phyloP scores from a whole-genome alignment of 805 yeast species.

The Ogataea trehalophila region DNA sequence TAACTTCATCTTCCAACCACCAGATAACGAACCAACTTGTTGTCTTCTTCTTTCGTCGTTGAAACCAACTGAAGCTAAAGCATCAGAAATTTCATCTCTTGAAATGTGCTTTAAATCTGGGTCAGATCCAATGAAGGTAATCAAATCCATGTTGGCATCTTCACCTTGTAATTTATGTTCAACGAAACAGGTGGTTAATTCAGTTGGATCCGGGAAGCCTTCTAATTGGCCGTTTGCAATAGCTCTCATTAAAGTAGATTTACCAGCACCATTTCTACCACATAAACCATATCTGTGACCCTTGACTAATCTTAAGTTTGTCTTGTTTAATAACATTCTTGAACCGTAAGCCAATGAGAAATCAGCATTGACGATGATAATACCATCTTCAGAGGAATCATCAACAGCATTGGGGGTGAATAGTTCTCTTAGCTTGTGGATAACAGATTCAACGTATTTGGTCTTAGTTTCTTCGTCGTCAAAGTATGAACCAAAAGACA shows the following conservation, averaged over 20 bases:
- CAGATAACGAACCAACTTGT: conserved; percentile 90
- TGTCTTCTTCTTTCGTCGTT: conserved; percentile 86
- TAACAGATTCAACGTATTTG: conserved; percentile 39
- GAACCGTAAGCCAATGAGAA: conserved; percentile 97
- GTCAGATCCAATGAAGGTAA: conserved; percentile 82
- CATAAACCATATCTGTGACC: conserved; percentile 97
- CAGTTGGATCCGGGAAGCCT: conserved; percentile 90
- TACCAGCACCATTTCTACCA: conserved; percentile 99
- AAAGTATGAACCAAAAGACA: conserved; percentile 34
- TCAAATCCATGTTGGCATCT: conserved; percentile 87
- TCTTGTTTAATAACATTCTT: conserved; percentile 92
- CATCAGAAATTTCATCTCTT: conserved; percentile 65
- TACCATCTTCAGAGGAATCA: conserved; percentile 70
- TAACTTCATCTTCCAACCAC: conserved; percentile 99
- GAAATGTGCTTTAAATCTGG: conserved; percentile 68
- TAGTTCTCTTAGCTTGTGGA: conserved; percentile 48
- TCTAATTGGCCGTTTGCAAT: conserved; percentile 95
- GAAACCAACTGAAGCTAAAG: conserved; percentile 83
- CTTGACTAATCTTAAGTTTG: conserved; percentile 78
- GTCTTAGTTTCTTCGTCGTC: conserved; percentile 31
- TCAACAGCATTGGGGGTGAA: conserved; percentile 49
- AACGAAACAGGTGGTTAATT: conserved; percentile 88
- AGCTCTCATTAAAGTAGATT: conserved; percentile 94
- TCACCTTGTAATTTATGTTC: conserved; percentile 96
- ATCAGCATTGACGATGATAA: conserved; percentile 89